These are phyloP conservation scores for Hydnomerulius pinastri DNA, from an alignment of 768 basidiomycete species.

Conservation along the genomic window DNA sequence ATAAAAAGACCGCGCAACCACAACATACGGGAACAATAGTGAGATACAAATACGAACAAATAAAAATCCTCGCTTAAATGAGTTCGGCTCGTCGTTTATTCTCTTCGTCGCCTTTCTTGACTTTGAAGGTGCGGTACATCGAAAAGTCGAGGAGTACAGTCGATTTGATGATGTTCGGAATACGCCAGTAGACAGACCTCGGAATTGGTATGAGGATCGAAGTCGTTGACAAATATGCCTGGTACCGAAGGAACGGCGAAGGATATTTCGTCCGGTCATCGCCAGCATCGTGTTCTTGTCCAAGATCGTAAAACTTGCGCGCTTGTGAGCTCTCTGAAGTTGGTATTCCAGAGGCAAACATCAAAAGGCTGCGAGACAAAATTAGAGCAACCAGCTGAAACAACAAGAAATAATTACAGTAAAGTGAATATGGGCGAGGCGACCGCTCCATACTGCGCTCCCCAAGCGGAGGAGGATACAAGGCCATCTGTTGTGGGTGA, in stretches of 20 bases:
- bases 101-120: conserved; percentile 1
- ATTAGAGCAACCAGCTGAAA: not conserved
- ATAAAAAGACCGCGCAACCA: no score
- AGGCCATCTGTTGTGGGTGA: conserved; percentile 55
- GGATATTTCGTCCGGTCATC: conserved; percentile 13
- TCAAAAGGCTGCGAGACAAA: conserved; percentile 42
- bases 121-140: conserved; percentile 41
- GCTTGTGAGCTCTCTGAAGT: conserved; percentile 69
- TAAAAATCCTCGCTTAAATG: not conserved
- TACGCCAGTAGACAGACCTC: conserved; percentile 50
- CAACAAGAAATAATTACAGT: conserved; percentile 36
- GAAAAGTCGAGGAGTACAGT: conserved; percentile 63
- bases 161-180: conserved; percentile 55
- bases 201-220: conserved; percentile 68
- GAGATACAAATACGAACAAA: not conserved
- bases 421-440: conserved; percentile 66
- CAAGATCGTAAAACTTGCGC: conserved; percentile 55
- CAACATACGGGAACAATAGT: not conserved
- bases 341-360: conserved; percentile 70
- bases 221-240: conserved; percentile 54
- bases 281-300: conserved; percentile 40
- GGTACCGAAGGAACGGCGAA: conserved; percentile 49
- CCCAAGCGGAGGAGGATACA: conserved; percentile 41
- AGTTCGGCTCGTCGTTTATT: not conserved
- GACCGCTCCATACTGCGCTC: conserved; percentile 62